Evolutionary conservation across 306 rosid species (phyloP), one percentile per base, ranked within the genome.

Genomic region (Cucurbita moschata): DNA sequence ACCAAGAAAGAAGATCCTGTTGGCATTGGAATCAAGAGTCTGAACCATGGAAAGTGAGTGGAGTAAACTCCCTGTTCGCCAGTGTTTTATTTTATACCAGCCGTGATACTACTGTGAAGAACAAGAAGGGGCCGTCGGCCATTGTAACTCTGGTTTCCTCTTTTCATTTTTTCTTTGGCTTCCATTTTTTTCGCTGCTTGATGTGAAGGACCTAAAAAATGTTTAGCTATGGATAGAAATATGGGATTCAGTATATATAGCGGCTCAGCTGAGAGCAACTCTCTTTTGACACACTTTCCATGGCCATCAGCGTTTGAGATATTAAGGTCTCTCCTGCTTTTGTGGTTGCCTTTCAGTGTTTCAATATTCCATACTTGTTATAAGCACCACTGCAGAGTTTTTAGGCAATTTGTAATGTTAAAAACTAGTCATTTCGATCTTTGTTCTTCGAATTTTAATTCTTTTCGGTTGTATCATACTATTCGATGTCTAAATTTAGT

Each of bases 1-100:
- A 5, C 99, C 99, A 74, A 89, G 99, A 81, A 94, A 94, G 92
- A 94, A 94, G 95, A 94, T 94, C 82, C 86, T 94, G 60, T 78
- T 91, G 56, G 97, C 95, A 3, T 77, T 94, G 86, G 96, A 94
- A 83, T 84, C 96, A 50, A 94, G 89, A 78, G 88, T 75, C 71
- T 94, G 85, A 89, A 37, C 37, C 40, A 21, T 77, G 76, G 75
- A 39, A 55, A 38, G 62, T 6, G 64, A 72, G 18, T 47, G 76
- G 79, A 63, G 66, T 23, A 47, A 51, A 26, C 37, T 46, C 51
- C 51, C 37, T 61, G 15, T 62, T 70, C 30, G 67, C 59, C 59
- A 11, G 12, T 49, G 74, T 69, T 69, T 26, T 15, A 69, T 13
- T 50, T 55, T 39, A 55, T 38, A 39, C 51, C 51, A 10, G 66